Evolutionary conservation across 805 yeast species (phyloP).

Genomic region (Debaryomyces castellii): DNA sequence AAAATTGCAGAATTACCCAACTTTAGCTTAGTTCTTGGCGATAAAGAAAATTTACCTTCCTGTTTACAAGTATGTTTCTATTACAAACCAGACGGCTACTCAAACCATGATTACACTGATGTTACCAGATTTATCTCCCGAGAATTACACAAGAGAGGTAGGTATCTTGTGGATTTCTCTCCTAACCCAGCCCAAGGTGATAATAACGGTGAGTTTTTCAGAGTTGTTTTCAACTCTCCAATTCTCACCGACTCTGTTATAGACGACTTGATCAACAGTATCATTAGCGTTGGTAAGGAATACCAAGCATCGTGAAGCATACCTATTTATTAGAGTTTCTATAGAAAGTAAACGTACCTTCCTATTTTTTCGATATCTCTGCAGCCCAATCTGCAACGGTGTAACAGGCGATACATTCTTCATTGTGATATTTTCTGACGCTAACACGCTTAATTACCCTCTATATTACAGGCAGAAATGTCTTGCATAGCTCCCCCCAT

Average conservation of each 20-base stretch:
- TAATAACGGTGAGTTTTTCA: conserved; percentile 71
- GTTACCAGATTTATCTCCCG: conserved; percentile 63
- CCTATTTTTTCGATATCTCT: not conserved
- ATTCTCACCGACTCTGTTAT: conserved; percentile 33
- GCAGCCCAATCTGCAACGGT: not conserved
- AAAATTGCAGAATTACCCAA: conserved; percentile 37
- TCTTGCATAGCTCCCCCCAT: not conserved
- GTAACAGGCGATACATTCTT: not conserved
- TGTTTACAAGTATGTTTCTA: conserved; percentile 85
- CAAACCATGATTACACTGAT: conserved; percentile 41
- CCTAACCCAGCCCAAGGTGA: conserved; percentile 53
- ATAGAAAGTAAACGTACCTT: not conserved
- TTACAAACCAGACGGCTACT: conserved; percentile 47
- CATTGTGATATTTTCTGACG: not conserved
- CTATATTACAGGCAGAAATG: no score
- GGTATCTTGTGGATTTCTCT: conserved; percentile 74
- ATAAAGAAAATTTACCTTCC: conserved; percentile 58
- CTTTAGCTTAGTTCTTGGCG: conserved; percentile 50
- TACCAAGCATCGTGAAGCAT: not conserved
- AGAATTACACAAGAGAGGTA: conserved; percentile 59
- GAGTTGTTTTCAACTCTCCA: conserved; percentile 83
- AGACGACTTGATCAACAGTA: conserved; percentile 35
- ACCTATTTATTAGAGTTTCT: not conserved
- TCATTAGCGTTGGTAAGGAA: conserved; percentile 24
- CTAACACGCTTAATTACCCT: not conserved